Conservation (phyloP, 2,329 filamentous ascomycete species). For the Emericellopsis atlantica region DNA sequence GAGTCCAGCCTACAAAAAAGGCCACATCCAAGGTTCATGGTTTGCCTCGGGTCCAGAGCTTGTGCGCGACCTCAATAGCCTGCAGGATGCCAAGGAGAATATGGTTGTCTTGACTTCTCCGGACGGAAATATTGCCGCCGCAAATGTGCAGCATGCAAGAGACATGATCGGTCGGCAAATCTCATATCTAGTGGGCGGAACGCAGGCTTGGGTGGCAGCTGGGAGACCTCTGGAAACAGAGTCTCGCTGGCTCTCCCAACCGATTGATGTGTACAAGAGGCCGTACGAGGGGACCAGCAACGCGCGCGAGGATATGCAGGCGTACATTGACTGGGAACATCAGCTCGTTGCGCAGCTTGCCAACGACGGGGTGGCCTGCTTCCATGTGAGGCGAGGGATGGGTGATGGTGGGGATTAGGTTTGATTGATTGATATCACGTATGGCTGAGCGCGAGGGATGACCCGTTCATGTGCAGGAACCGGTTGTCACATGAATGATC, state of each 20-base stretch:
- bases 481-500: too few relatives aligned
- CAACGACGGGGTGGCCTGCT: slow-evolving; percentile 14
- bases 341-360: slow-evolving; percentile 14
- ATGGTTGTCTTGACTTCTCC: slow-evolving; percentile 12
- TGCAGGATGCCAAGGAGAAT: slow-evolving; percentile 4
- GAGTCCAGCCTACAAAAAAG: slow-evolving; percentile 13
- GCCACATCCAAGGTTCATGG: slow-evolving; percentile 16
- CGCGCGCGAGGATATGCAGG: slow-evolving; percentile 14
- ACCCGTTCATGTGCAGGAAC: too few relatives aligned
- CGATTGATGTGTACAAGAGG: slow-evolving; percentile 17
- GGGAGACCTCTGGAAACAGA: slow-evolving; percentile 11
- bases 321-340: slow-evolving; percentile 19
- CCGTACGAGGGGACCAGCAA: slow-evolving; percentile 17
- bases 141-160: slow-evolving; percentile 4
- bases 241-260: slow-evolving; percentile 13
- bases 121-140: slow-evolving; percentile 5
- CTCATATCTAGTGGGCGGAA: slow-evolving; percentile 12
- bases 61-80: slow-evolving; percentile 9
- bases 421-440: too few relatives aligned
- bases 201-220: slow-evolving; percentile 11
- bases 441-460: too few relatives aligned
- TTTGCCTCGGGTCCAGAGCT: slow-evolving; percentile 17
- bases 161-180: slow-evolving; percentile 3
- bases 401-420: too few relatives aligned
- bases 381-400: slow-evolving; percentile 9